These are phyloP conservation scores for Psophocarpus tetragonolobus DNA, from an alignment of 306 rosid species.

Conservation along the genomic window DNA sequence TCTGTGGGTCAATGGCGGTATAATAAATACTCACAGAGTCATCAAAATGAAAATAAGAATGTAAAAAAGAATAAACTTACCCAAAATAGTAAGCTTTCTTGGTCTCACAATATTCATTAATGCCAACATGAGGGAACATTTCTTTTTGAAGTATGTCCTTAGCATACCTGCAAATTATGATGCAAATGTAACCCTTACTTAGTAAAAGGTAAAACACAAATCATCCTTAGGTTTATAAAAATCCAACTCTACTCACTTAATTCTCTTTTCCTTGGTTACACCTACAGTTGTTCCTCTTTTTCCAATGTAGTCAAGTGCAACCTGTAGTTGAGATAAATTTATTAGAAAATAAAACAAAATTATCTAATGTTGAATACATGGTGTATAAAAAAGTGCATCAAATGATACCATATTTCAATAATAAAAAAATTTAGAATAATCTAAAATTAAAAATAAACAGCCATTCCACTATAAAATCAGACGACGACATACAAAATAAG, in stretches of 20 bases:
- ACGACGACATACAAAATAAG: neutral
- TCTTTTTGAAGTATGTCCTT: conserved; percentile 98
- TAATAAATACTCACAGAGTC: conserved; percentile 28
- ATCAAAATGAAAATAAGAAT: neutral
- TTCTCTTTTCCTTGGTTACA: conserved; percentile 93
- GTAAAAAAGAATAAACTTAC: conserved; percentile 41
- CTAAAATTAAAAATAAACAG: neutral
- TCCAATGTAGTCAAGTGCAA: conserved; percentile 94
- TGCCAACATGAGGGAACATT: conserved; percentile 99
- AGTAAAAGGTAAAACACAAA: conserved; percentile 12
- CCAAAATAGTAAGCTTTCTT: conserved; percentile 98
- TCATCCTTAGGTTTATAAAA: conserved; percentile 9
- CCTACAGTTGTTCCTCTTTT: conserved; percentile 97
- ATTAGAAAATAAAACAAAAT: conserved; percentile 5
- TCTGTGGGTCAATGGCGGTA: conserved; percentile 45
- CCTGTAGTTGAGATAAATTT: conserved; percentile 46
- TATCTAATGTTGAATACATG: neutral
- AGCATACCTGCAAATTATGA: conserved; percentile 66
- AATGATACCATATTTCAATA: neutral
- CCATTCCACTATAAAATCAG: conserved; percentile 11
- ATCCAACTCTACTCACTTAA: conserved; percentile 64
- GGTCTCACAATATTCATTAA: conserved; percentile 94
- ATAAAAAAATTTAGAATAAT: neutral
- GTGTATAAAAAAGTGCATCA: neutral
- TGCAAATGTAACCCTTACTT: conserved; percentile 26